Percentiles rank a stretch among this genome's conserved stretches.
phyloP scores from a whole-genome alignment of 371 early-diverging fungal genomes.

The Haplosporangium sp. region DNA sequence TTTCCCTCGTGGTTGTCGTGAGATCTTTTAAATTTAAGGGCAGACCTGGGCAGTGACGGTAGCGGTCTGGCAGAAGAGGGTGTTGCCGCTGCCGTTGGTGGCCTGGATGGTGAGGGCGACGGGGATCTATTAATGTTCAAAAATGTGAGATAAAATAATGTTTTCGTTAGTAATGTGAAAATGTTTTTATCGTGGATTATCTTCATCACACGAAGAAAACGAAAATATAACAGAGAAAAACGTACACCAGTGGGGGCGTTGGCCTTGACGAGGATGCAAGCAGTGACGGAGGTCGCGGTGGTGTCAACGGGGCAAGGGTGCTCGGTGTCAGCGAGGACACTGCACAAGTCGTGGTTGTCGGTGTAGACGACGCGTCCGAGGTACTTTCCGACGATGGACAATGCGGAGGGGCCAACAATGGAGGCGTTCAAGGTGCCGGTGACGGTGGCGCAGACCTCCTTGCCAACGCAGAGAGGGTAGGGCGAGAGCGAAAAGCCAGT shows the following conservation, averaged over 20 bases:
- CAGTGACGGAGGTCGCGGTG: conserved; percentile 11
- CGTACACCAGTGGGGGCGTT: conserved; percentile 14
- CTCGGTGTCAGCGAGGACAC: conserved; percentile 9
- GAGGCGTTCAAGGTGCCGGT: conserved; percentile 6
- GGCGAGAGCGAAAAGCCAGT: conserved; percentile 6
- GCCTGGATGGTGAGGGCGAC: conserved; percentile 28
- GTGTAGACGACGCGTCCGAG: conserved; percentile 32
- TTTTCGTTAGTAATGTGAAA: too few relatives aligned
- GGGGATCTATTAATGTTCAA: conserved; percentile 8
- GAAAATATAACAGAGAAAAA: neutral
- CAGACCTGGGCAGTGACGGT: conserved; percentile 31
- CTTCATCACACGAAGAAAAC: too few relatives aligned
- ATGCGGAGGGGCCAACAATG: neutral
- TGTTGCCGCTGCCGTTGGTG: conserved; percentile 34
- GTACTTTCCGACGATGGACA: conserved; percentile 18
- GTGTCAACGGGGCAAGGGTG: conserved; percentile 19
- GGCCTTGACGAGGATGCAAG: conserved; percentile 24
- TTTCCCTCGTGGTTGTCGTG: neutral
- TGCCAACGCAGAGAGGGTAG: conserved; percentile 18
- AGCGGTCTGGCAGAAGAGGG: conserved; percentile 36
- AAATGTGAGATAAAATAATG: neutral
- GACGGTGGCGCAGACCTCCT: conserved; percentile 19
- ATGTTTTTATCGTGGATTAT: too few relatives aligned
- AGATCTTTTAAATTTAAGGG: neutral
- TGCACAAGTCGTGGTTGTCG: conserved; percentile 28